phyloP scores from a whole-genome alignment of 306 rosid genomes.

The Abrus precatorius region DNA sequence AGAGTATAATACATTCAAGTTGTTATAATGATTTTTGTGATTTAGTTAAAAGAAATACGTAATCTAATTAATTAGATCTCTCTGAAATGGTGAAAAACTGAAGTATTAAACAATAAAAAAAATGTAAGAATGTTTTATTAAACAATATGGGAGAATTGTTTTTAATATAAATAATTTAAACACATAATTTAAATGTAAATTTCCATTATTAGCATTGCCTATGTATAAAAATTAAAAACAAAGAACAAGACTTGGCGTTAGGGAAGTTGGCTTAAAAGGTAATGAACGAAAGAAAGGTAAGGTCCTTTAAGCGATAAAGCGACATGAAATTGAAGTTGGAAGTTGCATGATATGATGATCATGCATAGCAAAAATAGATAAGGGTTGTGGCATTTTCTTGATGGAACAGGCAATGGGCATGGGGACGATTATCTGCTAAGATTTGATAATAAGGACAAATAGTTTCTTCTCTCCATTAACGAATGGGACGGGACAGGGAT shows the following conservation, averaged over 20 bases:
- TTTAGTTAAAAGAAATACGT: no score
- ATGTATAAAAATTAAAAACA: background rate
- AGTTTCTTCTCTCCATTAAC: constrained; percentile 34
- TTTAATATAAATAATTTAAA: no score
- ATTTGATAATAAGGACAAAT: constrained; percentile 33
- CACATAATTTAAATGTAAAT: background rate
- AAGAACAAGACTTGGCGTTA: background rate
- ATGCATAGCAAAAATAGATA: constrained; percentile 34
- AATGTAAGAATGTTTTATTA: no score
- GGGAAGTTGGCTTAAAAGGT: background rate
- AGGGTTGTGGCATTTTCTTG: background rate
- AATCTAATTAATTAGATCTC: no score
- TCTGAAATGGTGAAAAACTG: no score
- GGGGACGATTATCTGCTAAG: constrained; percentile 27
- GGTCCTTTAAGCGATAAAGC: background rate
- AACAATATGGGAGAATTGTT: no score
- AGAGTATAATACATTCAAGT: background rate
- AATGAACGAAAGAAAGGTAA: background rate
- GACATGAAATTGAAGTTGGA: constrained; percentile 10
- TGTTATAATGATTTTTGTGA: background rate
- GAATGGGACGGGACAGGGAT: constrained; percentile 31
- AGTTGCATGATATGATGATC: constrained; percentile 9
- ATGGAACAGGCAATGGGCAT: constrained; percentile 24
- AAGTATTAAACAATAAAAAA: background rate
- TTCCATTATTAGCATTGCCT: background rate